phyloP scores from a whole-genome alignment of 202 grass and related monocot species.

The Bolboschoenoplectus hybrid region DNA sequence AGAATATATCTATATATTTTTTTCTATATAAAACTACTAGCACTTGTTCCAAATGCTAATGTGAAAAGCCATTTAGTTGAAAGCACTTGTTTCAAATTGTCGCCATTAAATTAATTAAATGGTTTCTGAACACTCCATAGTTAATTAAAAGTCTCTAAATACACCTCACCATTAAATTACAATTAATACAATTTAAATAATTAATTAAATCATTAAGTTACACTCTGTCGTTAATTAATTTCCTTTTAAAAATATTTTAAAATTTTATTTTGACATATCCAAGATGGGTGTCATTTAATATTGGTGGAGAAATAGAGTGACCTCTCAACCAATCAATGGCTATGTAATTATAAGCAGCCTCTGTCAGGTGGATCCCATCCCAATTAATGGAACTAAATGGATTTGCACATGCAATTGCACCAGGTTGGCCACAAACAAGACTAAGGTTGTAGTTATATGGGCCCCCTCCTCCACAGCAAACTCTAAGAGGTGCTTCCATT shows the following conservation, averaged over 20 bases:
- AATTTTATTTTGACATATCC: neutral
- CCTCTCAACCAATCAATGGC: constrained; percentile 45
- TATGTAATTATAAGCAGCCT: constrained; percentile 41
- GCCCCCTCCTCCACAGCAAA: constrained; percentile 57
- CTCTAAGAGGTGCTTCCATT: constrained; percentile 37
- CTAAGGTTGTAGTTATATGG: constrained; percentile 54
- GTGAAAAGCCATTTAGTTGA: too few relatives aligned
- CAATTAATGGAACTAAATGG: constrained; percentile 48
- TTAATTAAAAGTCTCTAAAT: neutral
- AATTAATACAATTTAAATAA: neutral
- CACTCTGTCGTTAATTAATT: neutral
- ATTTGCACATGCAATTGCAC: constrained; percentile 43
- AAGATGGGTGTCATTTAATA: neutral
- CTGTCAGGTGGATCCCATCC: constrained; percentile 60
- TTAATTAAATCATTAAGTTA: too few relatives aligned
- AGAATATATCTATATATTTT: too few relatives aligned
- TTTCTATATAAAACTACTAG: too few relatives aligned
- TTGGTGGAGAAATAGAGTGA: neutral
- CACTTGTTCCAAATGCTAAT: too few relatives aligned
- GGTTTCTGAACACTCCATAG: neutral
- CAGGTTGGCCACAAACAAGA: constrained; percentile 44
- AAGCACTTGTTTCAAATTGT: too few relatives aligned
- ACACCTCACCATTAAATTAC: neutral
- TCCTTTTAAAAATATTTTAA: neutral
- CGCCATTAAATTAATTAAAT: neutral